These are phyloP conservation scores for Anacardium occidentale DNA, from an alignment of 345 rosid genomes.

Conservation along the genomic window DNA sequence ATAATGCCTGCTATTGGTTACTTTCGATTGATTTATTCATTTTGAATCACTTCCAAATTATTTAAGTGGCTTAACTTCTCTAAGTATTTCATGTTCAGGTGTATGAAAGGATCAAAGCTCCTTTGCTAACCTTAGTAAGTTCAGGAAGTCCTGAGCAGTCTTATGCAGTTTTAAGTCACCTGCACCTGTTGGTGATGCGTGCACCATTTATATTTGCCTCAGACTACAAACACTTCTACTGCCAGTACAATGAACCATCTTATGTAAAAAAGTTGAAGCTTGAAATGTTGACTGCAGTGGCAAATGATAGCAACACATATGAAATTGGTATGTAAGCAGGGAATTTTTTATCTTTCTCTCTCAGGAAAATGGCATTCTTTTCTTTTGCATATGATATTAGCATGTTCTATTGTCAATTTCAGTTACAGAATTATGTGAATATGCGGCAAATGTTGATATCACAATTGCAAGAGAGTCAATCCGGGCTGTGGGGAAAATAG, in stretches of 20 bases:
- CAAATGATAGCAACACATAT: slow-evolving; percentile 95
- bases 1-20: neutral
- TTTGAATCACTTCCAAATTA: neutral
- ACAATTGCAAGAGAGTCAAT: slow-evolving; percentile 96
- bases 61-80: slow-evolving; percentile 19
- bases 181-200: slow-evolving; percentile 96
- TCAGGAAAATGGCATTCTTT: neutral
- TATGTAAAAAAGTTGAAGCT: slow-evolving; percentile 98
- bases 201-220: slow-evolving; percentile 88
- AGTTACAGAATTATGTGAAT: slow-evolving; percentile 97
- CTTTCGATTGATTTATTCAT: slow-evolving; percentile 1
- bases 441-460: slow-evolving; percentile 97
- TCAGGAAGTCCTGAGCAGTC: slow-evolving; percentile 99
- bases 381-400: slow-evolving; percentile 19
- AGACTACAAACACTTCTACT: slow-evolving; percentile 94
- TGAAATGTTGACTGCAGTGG: slow-evolving; percentile 98
- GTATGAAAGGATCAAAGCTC: slow-evolving; percentile 97
- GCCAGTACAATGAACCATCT: slow-evolving; percentile 95
- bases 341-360: slow-evolving; percentile 16
- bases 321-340: slow-evolving; percentile 77
- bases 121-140: slow-evolving; percentile 90
- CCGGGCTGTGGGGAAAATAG: slow-evolving; percentile 97
- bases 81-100: slow-evolving; percentile 51
- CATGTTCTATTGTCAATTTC: slow-evolving; percentile 30
- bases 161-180: slow-evolving; percentile 92